Base-by-base conservation (phyloP, 164 flowering plant genomes). In the Liriodendron chinense region DNA sequence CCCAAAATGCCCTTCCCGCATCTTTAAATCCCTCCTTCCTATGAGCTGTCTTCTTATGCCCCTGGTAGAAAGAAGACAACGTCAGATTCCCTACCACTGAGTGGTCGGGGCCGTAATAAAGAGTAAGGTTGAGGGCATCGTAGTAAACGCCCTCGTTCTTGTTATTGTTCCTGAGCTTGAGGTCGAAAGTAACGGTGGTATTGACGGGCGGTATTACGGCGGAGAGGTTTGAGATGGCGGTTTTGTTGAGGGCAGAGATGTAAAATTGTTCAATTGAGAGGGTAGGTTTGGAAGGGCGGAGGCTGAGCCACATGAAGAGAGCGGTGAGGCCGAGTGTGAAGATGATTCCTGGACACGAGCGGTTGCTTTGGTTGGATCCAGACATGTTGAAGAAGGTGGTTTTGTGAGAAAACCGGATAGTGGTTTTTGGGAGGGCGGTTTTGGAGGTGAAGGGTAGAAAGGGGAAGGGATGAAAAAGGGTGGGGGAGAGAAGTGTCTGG, bases 291-390 rank as follows among this genome's bases (percentile, higher is more conserved):
- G 81, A 23, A 28, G 90, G 66, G 2, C 90, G 89, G 4, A 94
- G 81, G 78, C 86, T 83, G 7, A 94, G 89, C 98, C 97, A 92
- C 74, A 88, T 7, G 84, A 91, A 84, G 47, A 94, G 86, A 21
- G 89, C 83, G 0, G 87, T 76, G 28, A 94, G 78, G 28, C 94
- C 97, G 0, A 82, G 69, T 1, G 87, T 77, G 81, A 88, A 43
- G 22, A 83, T 50, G 82, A 86, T 83, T 49, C 83, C 78, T 65
- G 56, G 63, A 79, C 93, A 89, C 77, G 86, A 81, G 9, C 76
- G 26, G 88, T 84, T 80, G 56, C 85, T 80, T 0, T 83, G 73
- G 5, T 68, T 71, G 75, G 80, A 56, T 7, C 70, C 79, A 66
- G 76, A 25, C 90, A 87, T 87, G 7, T 14, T 63, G 20, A 10